A percentile compares a stretch with the other conserved stretches of the same genome.
phyloP scores from a whole-genome alignment of 768 basidiomycete species.

The Lyophyllum atratum region DNA sequence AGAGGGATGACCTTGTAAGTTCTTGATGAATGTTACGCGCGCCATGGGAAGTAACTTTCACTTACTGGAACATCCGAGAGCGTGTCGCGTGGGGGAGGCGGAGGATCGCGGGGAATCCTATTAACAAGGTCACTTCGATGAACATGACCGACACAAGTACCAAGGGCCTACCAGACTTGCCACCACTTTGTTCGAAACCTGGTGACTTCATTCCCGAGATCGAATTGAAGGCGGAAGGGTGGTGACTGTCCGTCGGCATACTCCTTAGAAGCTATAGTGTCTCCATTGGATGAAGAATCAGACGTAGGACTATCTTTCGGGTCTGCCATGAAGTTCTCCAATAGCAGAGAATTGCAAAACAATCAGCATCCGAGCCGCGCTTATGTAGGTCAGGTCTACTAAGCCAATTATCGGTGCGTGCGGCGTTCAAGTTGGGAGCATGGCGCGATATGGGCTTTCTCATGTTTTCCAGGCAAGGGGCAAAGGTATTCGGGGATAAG shows the following conservation, averaged over 20 bases:
- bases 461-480: neutral
- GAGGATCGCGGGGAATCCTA: slow-evolving; percentile 63
- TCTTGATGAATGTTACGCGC: neutral
- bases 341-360: neutral
- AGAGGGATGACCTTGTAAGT: slow-evolving; percentile 53
- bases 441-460: neutral
- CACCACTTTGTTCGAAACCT: slow-evolving; percentile 51
- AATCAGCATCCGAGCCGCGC: neutral
- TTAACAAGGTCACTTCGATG: neutral
- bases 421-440: neutral
- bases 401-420: neutral
- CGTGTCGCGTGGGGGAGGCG: slow-evolving; percentile 54
- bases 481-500: neutral
- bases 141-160: neutral
- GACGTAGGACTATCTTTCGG: slow-evolving; percentile 3
- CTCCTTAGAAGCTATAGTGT: neutral
- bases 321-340: neutral
- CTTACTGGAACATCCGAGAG: slow-evolving; percentile 57
- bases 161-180: slow-evolving; percentile 49
- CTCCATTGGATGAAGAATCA: slow-evolving; percentile 8
- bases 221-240: slow-evolving; percentile 33
- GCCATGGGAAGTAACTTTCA: neutral
- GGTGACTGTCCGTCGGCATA: slow-evolving; percentile 8
- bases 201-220: slow-evolving; percentile 39
- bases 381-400: slow-evolving; percentile 1